phyloP scores from a whole-genome alignment of 108 stramenopile genomes.

The Halocafeteria seosinensis region DNA sequence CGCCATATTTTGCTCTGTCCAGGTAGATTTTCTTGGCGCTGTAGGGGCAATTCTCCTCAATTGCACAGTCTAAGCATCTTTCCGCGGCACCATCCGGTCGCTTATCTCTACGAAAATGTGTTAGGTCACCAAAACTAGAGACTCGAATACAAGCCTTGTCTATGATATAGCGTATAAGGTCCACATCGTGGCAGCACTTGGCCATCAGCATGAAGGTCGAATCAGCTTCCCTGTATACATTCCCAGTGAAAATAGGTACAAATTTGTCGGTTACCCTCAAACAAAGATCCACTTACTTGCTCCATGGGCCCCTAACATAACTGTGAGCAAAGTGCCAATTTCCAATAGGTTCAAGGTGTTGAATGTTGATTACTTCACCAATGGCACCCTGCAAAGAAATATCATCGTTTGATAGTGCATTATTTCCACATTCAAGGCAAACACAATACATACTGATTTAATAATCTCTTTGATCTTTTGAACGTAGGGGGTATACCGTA shows the following conservation, averaged over 20 bases:
- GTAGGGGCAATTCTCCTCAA: neutral
- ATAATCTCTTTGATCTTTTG: neutral
- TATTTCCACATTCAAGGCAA: too few species aligned
- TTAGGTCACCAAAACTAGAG: neutral
- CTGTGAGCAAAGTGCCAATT: constrained; percentile 6
- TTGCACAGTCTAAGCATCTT: neutral
- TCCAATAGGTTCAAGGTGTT: constrained; percentile 5
- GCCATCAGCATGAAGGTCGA: neutral
- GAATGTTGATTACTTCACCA: constrained; percentile 2
- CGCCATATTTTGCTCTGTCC: neutral
- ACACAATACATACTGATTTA: too few species aligned
- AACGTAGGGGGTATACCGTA: constrained; percentile 4
- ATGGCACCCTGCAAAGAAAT: too few species aligned
- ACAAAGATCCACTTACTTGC: neutral
- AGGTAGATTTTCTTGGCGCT: neutral
- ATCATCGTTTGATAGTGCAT: too few species aligned
- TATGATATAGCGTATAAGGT: constrained; percentile 2
- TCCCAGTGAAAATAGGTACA: neutral
- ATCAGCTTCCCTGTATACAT: neutral
- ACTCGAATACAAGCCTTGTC: neutral
- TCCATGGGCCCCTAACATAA: neutral
- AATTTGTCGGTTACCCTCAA: neutral
- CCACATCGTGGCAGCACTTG: constrained; percentile 13
- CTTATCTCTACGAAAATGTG: neutral
- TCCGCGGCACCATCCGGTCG: neutral